A percentile compares a stretch with the other conserved stretches of the same genome.
Evolutionary conservation across 495 filamentous ascomycete genomes (phyloP).

Genomic region (Penicillium odoratum): DNA sequence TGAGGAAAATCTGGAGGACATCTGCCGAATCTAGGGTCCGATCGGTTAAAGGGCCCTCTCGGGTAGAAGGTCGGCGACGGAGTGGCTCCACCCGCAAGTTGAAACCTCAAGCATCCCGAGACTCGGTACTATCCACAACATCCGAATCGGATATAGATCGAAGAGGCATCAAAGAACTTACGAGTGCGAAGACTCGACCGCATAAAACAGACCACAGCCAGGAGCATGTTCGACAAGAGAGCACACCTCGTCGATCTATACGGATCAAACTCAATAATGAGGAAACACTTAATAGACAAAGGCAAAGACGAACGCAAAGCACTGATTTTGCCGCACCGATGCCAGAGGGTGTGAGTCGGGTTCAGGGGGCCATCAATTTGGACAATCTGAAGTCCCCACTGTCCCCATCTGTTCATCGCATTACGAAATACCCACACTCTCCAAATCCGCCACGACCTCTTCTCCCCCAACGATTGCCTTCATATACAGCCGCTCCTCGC

Average conservation of each 20-base stretch:
- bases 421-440: slow-evolving; percentile 87
- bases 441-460: slow-evolving; percentile 87
- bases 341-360: slow-evolving; percentile 31
- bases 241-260: slow-evolving; percentile 75
- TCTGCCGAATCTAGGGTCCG: slow-evolving; percentile 25
- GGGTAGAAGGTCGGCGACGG: slow-evolving; percentile 30
- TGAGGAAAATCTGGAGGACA: slow-evolving; percentile 57
- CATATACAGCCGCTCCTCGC: slow-evolving; percentile 61
- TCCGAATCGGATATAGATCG: slow-evolving; percentile 53
- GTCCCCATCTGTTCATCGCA: slow-evolving; percentile 65
- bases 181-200: slow-evolving; percentile 37
- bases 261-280: slow-evolving; percentile 90
- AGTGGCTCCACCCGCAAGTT: slow-evolving; percentile 40
- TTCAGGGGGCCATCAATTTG: slow-evolving; percentile 34
- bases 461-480: slow-evolving; percentile 81
- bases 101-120: slow-evolving; percentile 36
- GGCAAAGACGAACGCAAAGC: slow-evolving; percentile 45
- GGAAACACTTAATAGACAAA: slow-evolving; percentile 57
- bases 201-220: slow-evolving; percentile 48
- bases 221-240: slow-evolving; percentile 53
- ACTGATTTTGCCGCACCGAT: slow-evolving; percentile 33
- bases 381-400: slow-evolving; percentile 81
- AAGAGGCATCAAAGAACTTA: slow-evolving; percentile 21
- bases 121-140: slow-evolving; percentile 44
- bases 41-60: slow-evolving; percentile 30